Base-by-base conservation (phyloP, 2,329 filamentous ascomycete species). In the Thielaviopsis euricoi region DNA sequence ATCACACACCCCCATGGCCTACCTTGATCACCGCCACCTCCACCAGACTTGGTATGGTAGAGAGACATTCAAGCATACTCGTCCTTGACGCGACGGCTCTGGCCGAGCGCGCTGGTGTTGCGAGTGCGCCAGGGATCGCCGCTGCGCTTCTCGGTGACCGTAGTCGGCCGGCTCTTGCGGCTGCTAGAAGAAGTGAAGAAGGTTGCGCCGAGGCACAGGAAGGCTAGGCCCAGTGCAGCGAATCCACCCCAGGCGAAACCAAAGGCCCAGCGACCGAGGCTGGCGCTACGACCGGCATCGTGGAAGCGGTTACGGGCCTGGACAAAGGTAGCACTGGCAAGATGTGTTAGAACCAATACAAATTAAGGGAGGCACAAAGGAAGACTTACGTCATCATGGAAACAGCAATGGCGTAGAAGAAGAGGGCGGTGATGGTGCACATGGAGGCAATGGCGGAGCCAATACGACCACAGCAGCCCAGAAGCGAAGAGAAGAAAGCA, bases 221-320 rank as follows among this genome's bases (percentile, higher is more conserved):
- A 79, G 17, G 85, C 78, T 62, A 90, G 68, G 63, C 88, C 71
- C 64, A 87, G 78, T 57, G 78, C 77, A 10, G 78, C 79, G 70
- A 82, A 81, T 1, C 85, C 78, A 17, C 77, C 82, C 87, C 87
- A 93, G 62, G 81, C 82, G 72, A 89, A 91, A 51, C 79, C 87
- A 66, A 88, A 87, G 21, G 82, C 84, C 65, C 84, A 86, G 33
- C 65, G 66, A 56, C 87, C 87, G 43, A 93, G 68, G 12, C 67
- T 69, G 29, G 87, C 85, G 19, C 68, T 66, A 57, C 80, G 78
- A 61, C 76, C 77, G 58, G 71, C 75, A 40, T 66, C 65, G 40
- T 70, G 70, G 75, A 91, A 90, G 43, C 72, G 74, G 64, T 88
- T 73, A 66, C 86, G 84, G 58, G 82, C 85, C 65, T 80, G 73